Base-by-base conservation (phyloP, 2,329 filamentous ascomycete genomes). In the Beauveria sp. region DNA sequence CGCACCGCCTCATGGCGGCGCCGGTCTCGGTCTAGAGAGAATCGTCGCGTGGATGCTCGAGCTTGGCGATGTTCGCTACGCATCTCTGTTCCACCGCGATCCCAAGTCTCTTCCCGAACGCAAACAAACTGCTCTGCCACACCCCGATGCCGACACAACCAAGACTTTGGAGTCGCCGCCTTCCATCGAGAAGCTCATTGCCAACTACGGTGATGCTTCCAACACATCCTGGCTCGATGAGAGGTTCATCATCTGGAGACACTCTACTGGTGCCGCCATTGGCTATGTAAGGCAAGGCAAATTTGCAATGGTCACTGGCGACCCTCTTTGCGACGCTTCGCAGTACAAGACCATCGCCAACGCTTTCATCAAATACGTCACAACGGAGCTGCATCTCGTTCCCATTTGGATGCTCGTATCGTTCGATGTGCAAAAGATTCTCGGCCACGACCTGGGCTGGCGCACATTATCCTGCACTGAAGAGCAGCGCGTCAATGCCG, bases 151-250 rank as follows among this genome's bases (percentile, higher is more conserved):
- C 7, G 92, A 92, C 70, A 97, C 92, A 0, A 82, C 76, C 14
- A 75, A 77, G 66, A 70, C 71, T 52, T 74, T 75, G 61, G 80
- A 77, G 69, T 80, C 86, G 55, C 78, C 89, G 59, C 92, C 92
- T 56, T 81, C 90, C 0, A 72, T 97, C 5, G 90, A 92, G 71
- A 89, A 96, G 70, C 85, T 97, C 47, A 92, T 97, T 72, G 91
- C 91, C 70, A 97, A 97, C 73, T 97, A 97, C 67, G 92, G 92
- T 64, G 92, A 97, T 73, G 91, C 92, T 2, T 92, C 91, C 54
- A 96, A 96, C 70, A 97, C 92, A 0, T 94, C 91, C 0, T 97
- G 92, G 91, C 83, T 94, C 8, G 92, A 97, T 71, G 89, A 92
- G 7, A 86, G 91, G 7, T 96, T 92, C 72, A 82, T 90, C 69